Base-by-base conservation (phyloP, 257 asterid genomes). In the Petunia secreta region DNA sequence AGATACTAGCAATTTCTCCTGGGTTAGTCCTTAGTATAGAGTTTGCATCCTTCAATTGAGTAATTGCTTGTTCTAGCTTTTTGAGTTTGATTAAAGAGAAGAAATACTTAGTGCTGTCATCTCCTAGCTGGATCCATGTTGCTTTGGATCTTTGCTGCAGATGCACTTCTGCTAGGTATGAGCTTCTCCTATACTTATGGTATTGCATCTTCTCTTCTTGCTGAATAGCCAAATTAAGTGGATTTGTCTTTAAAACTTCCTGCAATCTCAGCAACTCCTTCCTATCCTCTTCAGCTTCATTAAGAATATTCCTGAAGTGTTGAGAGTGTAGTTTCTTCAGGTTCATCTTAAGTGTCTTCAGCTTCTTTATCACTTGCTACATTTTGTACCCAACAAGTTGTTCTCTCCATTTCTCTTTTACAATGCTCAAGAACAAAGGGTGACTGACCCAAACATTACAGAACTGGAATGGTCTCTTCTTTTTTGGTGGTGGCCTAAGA, bases 231-330 rank as follows among this genome's bases (percentile, higher is more conserved):
- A 1, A 8, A 9, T 10, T 52, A 8, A 9, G 1, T 3, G 15
- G 57, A 1, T 10, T 1, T 0, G 3, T 7, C 14, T 52, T 3
- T 2, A 10, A 2, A 8, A 3, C 57, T 4, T 5, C 1, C 11
- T 52, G 57, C 2, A 2, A 1, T 8, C 9, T 0, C 0, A 1
- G 2, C 6, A 50, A 3, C 3, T 0, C 0, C 2, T 9, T 0
- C 15, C 57, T 52, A 52, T 52, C 57, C 3, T 52, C 15, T 4
- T 52, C 15, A 52, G 57, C 15, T 15, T 52, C 57, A 1, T 0
- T 2, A 10, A 9, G 8, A 52, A 52, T 8, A 2, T 52, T 52
- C 11, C 15, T 52, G 14, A 54, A 54, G 3, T 54, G 16, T 11
- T 54, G n/a, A 1, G n/a, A 15, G 13, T 54, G 10, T 1, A 54